Percentiles rank a stretch among this genome's conserved stretches.
phyloP scores from a whole-genome alignment of 2,329 filamentous ascomycete species.

The Pyrenochaeta sp. region DNA sequence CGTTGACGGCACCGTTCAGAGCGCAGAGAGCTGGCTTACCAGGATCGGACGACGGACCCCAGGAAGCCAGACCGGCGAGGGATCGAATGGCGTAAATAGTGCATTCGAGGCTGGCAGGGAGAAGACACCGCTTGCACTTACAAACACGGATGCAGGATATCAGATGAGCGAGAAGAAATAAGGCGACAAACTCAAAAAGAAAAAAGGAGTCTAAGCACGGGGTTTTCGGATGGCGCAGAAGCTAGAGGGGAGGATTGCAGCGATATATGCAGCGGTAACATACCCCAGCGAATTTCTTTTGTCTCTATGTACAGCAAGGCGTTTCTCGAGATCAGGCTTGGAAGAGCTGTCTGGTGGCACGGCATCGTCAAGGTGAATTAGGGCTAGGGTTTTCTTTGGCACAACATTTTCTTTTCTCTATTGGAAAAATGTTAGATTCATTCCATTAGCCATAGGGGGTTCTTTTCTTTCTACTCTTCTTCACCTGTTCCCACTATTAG shows the following conservation, averaged over 20 bases:
- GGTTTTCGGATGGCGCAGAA: neutral
- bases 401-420: too few relatives aligned
- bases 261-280: constrained; percentile 11
- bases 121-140: constrained; percentile 21
- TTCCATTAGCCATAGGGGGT: too few relatives aligned
- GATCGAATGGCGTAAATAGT: neutral
- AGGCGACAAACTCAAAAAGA: neutral
- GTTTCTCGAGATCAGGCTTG: neutral
- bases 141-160: neutral
- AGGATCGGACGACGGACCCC: constrained; percentile 64
- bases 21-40: constrained; percentile 91
- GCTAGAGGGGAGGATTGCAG: neutral
- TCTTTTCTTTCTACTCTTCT: too few relatives aligned
- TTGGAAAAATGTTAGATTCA: too few relatives aligned
- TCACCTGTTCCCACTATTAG: too few relatives aligned
- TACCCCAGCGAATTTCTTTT: constrained; percentile 1
- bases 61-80: neutral
- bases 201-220: neutral
- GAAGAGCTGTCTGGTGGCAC: neutral
- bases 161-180: constrained; percentile 1
- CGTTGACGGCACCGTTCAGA: constrained; percentile 86
- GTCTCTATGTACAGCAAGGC: constrained; percentile 1
- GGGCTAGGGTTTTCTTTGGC: too few relatives aligned
- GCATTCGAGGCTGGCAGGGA: constrained; percentile 4
- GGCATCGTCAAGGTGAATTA: too few relatives aligned